Evolutionary conservation across 768 basidiomycete genomes (phyloP), one percentile per base, ranked within the genome.

Genomic region (Lepiota venenata): DNA sequence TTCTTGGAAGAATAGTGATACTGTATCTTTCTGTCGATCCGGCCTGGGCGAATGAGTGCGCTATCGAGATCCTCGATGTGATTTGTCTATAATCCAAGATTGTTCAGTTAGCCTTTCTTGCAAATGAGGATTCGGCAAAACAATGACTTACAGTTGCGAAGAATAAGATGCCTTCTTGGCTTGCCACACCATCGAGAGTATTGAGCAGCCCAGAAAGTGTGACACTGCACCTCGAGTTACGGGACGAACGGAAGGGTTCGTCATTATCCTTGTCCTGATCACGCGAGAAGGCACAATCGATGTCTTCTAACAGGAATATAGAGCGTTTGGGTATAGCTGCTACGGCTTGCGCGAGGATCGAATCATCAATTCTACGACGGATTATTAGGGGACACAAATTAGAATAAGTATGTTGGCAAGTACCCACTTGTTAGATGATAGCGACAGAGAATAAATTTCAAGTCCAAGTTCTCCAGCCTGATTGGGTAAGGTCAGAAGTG

Each of bases 391-490:
- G 40, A 32, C 20, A n/a, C 16, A 18, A 14, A 2, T 50, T 11
- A 32, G 8, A 8, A 32, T 11, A 32, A 25, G 6, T 32, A n/a
- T 32, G 32, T 3, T 32, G 3, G 32, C 32, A 11, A 2, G 32
- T 11, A 66, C 74, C 18, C 58, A 81, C 78, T 70, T 71, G 37
- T 66, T 62, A n/a, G 78, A 74, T 0, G 79, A 71, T 0, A 83
- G 66, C 1, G 80, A 80, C 18, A 84, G 60, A 0, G 78, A 70
- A 61, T 91, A 94, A 50, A 95, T 92, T 66, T 93, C 90, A 15
- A 95, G 76, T 3, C 83, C 82, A 9, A 94, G 73, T 65, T 89
- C 88, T 9, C 77, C 76, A 7, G 76, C 76, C 72, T 73, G 7
- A 9, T 32, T 11, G 47, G 50, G 39, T 48, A 16, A 36, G 41